A percentile compares a stretch with the other conserved stretches of the same genome.
Evolutionary conservation across 768 basidiomycete species (phyloP).

Genomic region (Russula sp.): DNA sequence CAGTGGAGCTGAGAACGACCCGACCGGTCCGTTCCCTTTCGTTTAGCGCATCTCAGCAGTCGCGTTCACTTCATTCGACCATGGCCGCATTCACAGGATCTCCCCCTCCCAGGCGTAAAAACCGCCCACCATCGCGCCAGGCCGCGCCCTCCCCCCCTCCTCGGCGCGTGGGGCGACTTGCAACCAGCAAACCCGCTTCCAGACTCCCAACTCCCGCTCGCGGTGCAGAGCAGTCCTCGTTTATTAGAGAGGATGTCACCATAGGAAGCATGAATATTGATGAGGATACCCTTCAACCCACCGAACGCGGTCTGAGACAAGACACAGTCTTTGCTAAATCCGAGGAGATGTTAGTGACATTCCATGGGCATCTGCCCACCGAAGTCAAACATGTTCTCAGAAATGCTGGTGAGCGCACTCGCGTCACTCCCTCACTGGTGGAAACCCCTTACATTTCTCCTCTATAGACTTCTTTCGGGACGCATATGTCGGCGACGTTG

Average conservation of each 20-base stretch:
- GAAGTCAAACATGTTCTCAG: constrained; percentile 70
- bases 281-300: constrained; percentile 38
- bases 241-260: constrained; percentile 40
- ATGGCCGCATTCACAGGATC: constrained; percentile 23
- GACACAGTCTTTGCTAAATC: constrained; percentile 61
- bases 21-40: background rate
- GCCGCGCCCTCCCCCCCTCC: constrained; percentile 27
- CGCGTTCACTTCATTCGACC: background rate
- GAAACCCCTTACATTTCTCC: background rate
- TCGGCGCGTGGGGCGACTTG: constrained; percentile 28
- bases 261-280: constrained; percentile 59
- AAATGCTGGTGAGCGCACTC: constrained; percentile 49
- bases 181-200: constrained; percentile 33
- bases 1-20: constrained; percentile 1
- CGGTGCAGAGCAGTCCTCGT: constrained; percentile 30
- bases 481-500: constrained; percentile 63
- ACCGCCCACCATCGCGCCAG: constrained; percentile 19
- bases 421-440: background rate
- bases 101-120: constrained; percentile 23
- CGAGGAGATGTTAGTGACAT: constrained; percentile 57
- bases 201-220: constrained; percentile 42
- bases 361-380: constrained; percentile 64
- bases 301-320: constrained; percentile 33
- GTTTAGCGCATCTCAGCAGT: background rate
- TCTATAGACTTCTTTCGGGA: constrained; percentile 62